Conservation (phyloP, 805 yeast genomes). For the Myxozyma nipponensis region DNA sequence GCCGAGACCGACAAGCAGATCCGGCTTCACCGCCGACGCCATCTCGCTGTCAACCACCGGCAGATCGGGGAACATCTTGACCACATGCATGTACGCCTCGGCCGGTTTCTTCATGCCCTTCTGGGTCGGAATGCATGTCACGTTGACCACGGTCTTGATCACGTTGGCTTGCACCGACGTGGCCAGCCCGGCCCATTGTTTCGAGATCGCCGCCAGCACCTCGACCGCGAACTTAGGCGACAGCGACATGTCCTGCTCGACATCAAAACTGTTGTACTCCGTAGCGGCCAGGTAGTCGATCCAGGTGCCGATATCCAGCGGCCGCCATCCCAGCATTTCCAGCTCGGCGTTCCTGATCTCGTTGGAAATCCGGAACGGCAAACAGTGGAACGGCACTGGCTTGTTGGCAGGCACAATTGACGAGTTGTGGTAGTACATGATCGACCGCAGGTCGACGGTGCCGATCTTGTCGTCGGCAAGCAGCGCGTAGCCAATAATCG, state of each 20-base stretch:
- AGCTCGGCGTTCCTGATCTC: conserved; percentile 25
- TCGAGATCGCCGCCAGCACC: conserved; percentile 30
- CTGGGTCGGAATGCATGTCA: conserved; percentile 39
- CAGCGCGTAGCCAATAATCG: conserved; percentile 30
- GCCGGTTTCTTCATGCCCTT: conserved; percentile 38
- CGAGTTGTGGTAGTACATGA: conserved; percentile 31
- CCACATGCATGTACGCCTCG: conserved; percentile 36
- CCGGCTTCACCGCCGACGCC: conserved; percentile 21
- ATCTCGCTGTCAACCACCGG: conserved; percentile 34
- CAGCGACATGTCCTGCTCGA: conserved; percentile 26
- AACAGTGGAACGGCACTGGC: conserved; percentile 36
- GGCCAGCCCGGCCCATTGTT: conserved; percentile 31
- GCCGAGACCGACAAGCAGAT: conserved; percentile 35
- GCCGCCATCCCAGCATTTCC: conserved; percentile 32
- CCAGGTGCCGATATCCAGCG: conserved; percentile 31
- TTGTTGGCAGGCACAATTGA: conserved; percentile 28
- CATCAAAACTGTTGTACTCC: conserved; percentile 5
- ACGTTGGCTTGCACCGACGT: conserved; percentile 12
- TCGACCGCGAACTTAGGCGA: conserved; percentile 31
- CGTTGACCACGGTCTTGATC: conserved; percentile 13
- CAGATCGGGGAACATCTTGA: conserved; percentile 38
- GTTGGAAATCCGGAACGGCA: conserved; percentile 32
- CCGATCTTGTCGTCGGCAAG: conserved; percentile 26
- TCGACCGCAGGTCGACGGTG: conserved; percentile 29
- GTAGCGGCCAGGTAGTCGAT: conserved; percentile 22